phyloP scores from a whole-genome alignment of 192 early-diverging fungal genomes.

The Cetraspora pellucida region DNA sequence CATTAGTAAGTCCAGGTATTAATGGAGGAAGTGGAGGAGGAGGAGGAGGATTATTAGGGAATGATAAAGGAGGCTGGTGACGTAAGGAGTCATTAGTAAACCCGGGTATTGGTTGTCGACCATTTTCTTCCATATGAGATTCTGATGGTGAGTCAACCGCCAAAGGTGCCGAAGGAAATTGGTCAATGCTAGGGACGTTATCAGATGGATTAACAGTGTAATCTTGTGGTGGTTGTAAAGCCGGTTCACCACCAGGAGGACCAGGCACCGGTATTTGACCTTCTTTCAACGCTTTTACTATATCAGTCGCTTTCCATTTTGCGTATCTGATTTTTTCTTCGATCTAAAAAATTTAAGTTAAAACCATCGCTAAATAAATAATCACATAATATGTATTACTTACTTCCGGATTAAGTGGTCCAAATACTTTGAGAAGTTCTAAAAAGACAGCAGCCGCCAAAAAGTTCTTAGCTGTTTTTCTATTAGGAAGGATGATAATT shows the following conservation, averaged over 20 bases:
- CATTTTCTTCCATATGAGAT: background rate
- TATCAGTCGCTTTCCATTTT: constrained; percentile 95
- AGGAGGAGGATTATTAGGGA: background rate
- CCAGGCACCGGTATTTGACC: constrained; percentile 71
- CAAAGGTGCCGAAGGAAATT: constrained; percentile 38
- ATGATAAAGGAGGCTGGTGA: constrained; percentile 11
- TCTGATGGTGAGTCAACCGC: background rate
- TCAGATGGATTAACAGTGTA: background rate
- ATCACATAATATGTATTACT: constrained; percentile 6
- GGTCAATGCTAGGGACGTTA: constrained; percentile 37
- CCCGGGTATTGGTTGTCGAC: background rate
- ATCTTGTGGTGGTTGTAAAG: background rate
- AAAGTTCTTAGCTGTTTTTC: constrained; percentile 88
- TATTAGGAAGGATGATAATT: constrained; percentile 34
- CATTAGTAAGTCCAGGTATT: background rate
- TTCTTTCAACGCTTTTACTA: constrained; percentile 87
- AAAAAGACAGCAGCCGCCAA: constrained; percentile 88
- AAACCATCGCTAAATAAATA: background rate
- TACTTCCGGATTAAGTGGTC: constrained; percentile 68
- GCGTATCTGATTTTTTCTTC: constrained; percentile 93
- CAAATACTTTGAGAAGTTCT: constrained; percentile 85
- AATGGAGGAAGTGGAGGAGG: constrained; percentile 1
- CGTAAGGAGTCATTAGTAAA: constrained; percentile 1
- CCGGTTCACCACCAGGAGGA: constrained; percentile 47
- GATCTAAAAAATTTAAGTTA: constrained; percentile 42